Conservation (phyloP, 2,329 filamentous ascomycete genomes). For the Tolypocladium capitatum region DNA sequence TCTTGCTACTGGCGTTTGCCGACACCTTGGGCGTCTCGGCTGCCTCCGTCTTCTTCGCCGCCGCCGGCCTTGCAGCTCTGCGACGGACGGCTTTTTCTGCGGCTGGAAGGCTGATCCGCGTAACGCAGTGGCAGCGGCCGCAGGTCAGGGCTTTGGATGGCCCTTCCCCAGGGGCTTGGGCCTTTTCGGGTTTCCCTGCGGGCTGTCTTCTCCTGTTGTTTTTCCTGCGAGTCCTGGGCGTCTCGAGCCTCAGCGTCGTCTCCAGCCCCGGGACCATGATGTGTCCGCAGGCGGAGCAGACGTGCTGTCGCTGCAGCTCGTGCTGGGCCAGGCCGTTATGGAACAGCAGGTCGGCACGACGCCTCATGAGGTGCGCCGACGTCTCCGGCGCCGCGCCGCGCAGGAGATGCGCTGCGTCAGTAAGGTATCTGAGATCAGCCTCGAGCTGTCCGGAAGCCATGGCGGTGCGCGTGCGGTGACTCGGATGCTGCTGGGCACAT, state of each 20-base stretch:
- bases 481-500: not conserved
- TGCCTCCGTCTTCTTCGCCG: conserved; percentile 8
- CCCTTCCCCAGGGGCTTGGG: conserved; percentile 1
- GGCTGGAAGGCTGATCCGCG: conserved; percentile 25
- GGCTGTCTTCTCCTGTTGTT: not conserved
- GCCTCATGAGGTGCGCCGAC: conserved; percentile 46
- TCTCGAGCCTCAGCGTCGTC: conserved; percentile 25
- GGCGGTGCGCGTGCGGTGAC: not conserved
- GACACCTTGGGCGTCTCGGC: conserved; percentile 13
- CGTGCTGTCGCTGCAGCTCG: conserved; percentile 38
- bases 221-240: conserved; percentile 3
- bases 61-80: conserved; percentile 6
- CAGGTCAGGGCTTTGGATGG: conserved; percentile 23
- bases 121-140: conserved; percentile 29
- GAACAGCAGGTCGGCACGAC: conserved; percentile 35
- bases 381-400: conserved; percentile 37
- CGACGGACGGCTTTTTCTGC: conserved; percentile 19
- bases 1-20: conserved; percentile 47
- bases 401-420: conserved; percentile 46
- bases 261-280: conserved; percentile 42
- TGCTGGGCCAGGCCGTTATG: conserved; percentile 29
- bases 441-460: conserved; percentile 11
- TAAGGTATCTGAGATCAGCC: conserved; percentile 29
- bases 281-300: conserved; percentile 47
- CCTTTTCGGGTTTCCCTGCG: not conserved